These are phyloP conservation scores for Chiua sp. DNA, from an alignment of 1,284 basidiomycete species.

Conservation along the genomic window DNA sequence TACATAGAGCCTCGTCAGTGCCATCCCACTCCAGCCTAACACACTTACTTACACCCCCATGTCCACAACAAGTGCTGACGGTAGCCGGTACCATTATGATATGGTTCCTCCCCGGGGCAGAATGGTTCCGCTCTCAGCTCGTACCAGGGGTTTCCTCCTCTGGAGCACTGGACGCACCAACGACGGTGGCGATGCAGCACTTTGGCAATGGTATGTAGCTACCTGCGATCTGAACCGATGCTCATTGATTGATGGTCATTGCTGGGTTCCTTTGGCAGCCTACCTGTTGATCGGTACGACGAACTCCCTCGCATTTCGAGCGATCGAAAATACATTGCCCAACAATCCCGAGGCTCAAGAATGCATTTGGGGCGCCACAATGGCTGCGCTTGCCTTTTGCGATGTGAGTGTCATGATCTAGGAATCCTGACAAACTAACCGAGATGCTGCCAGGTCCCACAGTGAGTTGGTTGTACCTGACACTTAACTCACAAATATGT, in stretches of 20 bases:
- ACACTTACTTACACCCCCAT: background rate
- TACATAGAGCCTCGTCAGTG: slow-evolving; percentile 72
- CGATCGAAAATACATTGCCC: slow-evolving; percentile 65
- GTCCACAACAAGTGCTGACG: slow-evolving; percentile 54
- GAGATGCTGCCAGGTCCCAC: slow-evolving; percentile 44
- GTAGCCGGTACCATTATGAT: slow-evolving; percentile 61
- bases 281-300: slow-evolving; percentile 72
- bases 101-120: slow-evolving; percentile 65
- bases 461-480: slow-evolving; percentile 49
- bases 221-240: background rate
- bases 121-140: slow-evolving; percentile 75
- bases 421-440: slow-evolving; percentile 2
- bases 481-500: background rate
- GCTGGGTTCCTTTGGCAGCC: slow-evolving; percentile 44
- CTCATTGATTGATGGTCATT: no score
- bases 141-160: slow-evolving; percentile 51
- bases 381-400: slow-evolving; percentile 70
- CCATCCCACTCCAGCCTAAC: background rate
- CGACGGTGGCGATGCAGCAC: slow-evolving; percentile 74
- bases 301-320: slow-evolving; percentile 72
- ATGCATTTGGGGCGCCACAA: slow-evolving; percentile 66
- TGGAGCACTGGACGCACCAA: slow-evolving; percentile 51
- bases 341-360: slow-evolving; percentile 69
- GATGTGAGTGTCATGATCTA: slow-evolving; percentile 56
- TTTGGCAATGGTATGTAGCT: slow-evolving; percentile 64